Conservation (phyloP, 2,329 filamentous ascomycete species). For the Pezicula neosporulosa region DNA sequence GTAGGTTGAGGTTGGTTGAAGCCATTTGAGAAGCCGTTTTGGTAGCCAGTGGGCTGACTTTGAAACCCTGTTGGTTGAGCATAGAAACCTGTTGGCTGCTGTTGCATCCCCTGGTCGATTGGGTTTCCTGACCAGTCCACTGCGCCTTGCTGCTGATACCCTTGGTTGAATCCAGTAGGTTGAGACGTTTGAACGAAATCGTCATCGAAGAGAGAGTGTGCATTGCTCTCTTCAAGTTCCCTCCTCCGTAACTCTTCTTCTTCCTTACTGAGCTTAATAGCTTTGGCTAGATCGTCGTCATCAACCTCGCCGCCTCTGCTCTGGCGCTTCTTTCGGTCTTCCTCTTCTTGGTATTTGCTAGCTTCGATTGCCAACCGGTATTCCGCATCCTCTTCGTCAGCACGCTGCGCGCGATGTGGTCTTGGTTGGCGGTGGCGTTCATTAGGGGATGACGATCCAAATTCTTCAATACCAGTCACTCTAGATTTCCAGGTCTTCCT, state of each 20-base stretch:
- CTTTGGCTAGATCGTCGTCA: constrained; percentile 90
- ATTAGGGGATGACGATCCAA: constrained; percentile 42
- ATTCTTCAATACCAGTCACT: constrained; percentile 89
- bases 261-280: constrained; percentile 89
- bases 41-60: constrained; percentile 55
- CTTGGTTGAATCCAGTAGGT: constrained; percentile 89
- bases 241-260: constrained; percentile 87
- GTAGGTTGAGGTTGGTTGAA: constrained; percentile 63
- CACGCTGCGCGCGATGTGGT: constrained; percentile 45
- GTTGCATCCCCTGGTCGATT: constrained; percentile 72
- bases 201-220: constrained; percentile 85
- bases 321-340: constrained; percentile 74
- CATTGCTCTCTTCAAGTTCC: constrained; percentile 84
- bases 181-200: constrained; percentile 54
- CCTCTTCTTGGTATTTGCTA: constrained; percentile 92
- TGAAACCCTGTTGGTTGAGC: constrained; percentile 50
- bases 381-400: constrained; percentile 84
- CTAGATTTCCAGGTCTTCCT: constrained; percentile 95
- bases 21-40: constrained; percentile 67
- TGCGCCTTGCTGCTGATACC: constrained; percentile 93
- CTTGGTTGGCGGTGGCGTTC: constrained; percentile 42
- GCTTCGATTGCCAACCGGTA: constrained; percentile 89
- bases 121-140: constrained; percentile 98
- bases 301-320: constrained; percentile 50
- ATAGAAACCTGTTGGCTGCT: constrained; percentile 78